Conservation (phyloP, 2,329 filamentous ascomycete species). For the Aquanectria penicillioides region DNA sequence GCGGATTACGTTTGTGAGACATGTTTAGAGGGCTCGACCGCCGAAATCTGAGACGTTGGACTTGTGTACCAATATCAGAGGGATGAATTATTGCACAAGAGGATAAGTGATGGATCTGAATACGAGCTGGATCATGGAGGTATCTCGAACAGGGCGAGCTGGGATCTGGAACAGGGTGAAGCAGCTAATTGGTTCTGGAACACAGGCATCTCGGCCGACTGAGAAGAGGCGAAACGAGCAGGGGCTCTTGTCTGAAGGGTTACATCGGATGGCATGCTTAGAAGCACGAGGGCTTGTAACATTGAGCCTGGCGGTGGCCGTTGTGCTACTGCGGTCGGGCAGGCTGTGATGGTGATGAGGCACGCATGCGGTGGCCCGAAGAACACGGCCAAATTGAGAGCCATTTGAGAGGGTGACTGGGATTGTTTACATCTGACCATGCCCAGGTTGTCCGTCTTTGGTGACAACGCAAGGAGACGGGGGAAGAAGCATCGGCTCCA, state of each 20-base stretch:
- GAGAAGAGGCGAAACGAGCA: slow-evolving; percentile 15
- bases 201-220: slow-evolving; percentile 9
- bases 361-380: slow-evolving; percentile 12
- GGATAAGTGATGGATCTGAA: background rate
- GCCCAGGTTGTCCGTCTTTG: background rate
- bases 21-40: background rate
- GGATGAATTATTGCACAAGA: slow-evolving; percentile 1
- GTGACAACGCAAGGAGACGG: slow-evolving; percentile 1
- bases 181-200: slow-evolving; percentile 22
- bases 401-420: no score
- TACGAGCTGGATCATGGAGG: slow-evolving; percentile 18
- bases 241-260: slow-evolving; percentile 23
- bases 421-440: background rate
- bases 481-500: slow-evolving; percentile 13
- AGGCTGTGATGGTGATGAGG: slow-evolving; percentile 3
- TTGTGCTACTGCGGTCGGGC: background rate
- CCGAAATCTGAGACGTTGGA: background rate
- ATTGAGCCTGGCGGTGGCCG: slow-evolving; percentile 9
- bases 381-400: background rate
- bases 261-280: slow-evolving; percentile 14
- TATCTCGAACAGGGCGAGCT: slow-evolving; percentile 14
- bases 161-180: slow-evolving; percentile 20
- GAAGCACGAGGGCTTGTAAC: slow-evolving; percentile 4
- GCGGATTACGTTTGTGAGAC: background rate
- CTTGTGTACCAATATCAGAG: background rate